These are phyloP conservation scores for Trametes coccinea DNA, from an alignment of 768 basidiomycete species.

Conservation along the genomic window DNA sequence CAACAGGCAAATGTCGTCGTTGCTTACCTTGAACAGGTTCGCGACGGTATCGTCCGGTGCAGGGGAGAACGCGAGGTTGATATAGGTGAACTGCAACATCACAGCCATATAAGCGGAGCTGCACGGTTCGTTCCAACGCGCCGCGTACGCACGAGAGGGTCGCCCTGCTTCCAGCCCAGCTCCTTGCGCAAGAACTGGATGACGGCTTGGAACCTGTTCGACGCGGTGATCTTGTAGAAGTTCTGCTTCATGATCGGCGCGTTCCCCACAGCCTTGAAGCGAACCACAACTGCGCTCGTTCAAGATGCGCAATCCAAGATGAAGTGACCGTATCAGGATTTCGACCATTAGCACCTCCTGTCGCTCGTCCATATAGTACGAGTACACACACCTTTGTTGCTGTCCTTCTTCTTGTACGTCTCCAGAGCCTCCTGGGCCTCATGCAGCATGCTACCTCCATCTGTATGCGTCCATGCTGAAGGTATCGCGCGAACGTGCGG, in stretches of 20 bases:
- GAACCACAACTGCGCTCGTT: slow-evolving; percentile 75
- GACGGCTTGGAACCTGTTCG: slow-evolving; percentile 92
- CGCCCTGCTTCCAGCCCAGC: slow-evolving; percentile 81
- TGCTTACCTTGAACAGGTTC: slow-evolving; percentile 62
- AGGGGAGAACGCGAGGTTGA: slow-evolving; percentile 76
- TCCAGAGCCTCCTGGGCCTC: slow-evolving; percentile 76
- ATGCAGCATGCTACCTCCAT: slow-evolving; percentile 27
- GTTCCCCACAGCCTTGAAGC: slow-evolving; percentile 97
- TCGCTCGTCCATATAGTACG: not conserved
- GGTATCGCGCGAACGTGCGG: slow-evolving; percentile 27
- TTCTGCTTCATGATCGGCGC: slow-evolving; percentile 99
- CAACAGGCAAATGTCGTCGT: not conserved
- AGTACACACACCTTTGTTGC: slow-evolving; percentile 61
- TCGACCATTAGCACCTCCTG: not conserved
- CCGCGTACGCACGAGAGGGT: slow-evolving; percentile 67
- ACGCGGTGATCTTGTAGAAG: slow-evolving; percentile 95
- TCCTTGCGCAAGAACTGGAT: slow-evolving; percentile 91
- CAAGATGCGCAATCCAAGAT: not conserved
- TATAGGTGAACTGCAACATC: slow-evolving; percentile 63
- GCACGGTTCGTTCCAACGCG: not conserved
- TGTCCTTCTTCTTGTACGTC: slow-evolving; percentile 84
- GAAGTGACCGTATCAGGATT: not conserved
- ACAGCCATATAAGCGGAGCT: too few species aligned
- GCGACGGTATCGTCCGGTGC: slow-evolving; percentile 76
- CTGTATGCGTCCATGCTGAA: slow-evolving; percentile 32